These are phyloP conservation scores for Trametes maxima DNA, from an alignment of 768 basidiomycete genomes.

Conservation along the genomic window DNA sequence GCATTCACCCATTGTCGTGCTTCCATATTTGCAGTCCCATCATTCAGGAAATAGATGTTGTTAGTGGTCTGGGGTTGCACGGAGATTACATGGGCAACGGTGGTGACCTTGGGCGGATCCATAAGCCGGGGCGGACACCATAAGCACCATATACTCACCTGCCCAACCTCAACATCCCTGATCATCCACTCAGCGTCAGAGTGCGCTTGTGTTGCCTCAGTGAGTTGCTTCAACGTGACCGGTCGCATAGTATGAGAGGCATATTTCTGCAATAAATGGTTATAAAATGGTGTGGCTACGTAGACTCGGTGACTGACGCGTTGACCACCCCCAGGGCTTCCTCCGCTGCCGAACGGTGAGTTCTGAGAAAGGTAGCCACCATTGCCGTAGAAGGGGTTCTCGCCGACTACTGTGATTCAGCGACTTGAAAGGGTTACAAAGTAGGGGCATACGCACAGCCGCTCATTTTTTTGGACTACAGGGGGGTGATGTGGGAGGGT, in stretches of 20 bases:
- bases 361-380: constrained; percentile 55
- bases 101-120: constrained; percentile 57
- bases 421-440: not conserved
- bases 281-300: not conserved
- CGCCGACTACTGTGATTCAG: constrained; percentile 17
- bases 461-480: constrained; percentile 36
- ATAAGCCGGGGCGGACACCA: not conserved
- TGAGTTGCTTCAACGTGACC: constrained; percentile 75
- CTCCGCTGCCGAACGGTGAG: constrained; percentile 57
- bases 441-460: constrained; percentile 39
- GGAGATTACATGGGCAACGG: constrained; percentile 74
- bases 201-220: constrained; percentile 78
- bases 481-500: too few relatives aligned
- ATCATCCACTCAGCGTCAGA: constrained; percentile 88
- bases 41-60: constrained; percentile 76
- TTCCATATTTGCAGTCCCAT: constrained; percentile 81
- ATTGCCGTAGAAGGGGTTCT: constrained; percentile 46
- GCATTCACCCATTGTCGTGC: constrained; percentile 84
- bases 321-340: constrained; percentile 58
- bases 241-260: constrained; percentile 62
- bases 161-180: constrained; percentile 78
- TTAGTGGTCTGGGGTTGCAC: constrained; percentile 78
- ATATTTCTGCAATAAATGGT: constrained; percentile 34
- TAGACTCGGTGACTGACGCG: constrained; percentile 35
- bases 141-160: constrained; percentile 47